phyloP scores from a whole-genome alignment of 208 protist genomes.

The Porcisia hertigi region DNA sequence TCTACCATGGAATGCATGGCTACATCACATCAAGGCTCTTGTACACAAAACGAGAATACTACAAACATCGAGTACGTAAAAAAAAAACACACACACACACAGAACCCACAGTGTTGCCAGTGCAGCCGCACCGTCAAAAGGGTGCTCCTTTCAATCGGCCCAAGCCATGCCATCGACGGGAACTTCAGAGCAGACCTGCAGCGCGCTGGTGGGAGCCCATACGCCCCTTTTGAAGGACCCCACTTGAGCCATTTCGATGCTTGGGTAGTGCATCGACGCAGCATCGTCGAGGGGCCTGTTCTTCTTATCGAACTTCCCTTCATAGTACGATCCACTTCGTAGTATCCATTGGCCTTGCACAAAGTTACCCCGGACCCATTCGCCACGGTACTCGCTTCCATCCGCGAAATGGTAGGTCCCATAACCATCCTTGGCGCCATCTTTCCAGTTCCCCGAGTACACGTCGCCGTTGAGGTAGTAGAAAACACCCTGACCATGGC shows the following conservation, averaged over 20 bases:
- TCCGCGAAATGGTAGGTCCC: constrained; percentile 88
- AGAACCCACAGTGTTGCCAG: background rate
- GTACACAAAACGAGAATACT: constrained; percentile 4
- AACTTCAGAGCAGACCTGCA: constrained; percentile 65
- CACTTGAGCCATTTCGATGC: constrained; percentile 65
- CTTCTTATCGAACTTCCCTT: constrained; percentile 89
- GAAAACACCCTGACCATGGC: constrained; percentile 88
- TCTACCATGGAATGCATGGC: background rate
- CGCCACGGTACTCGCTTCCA: constrained; percentile 84
- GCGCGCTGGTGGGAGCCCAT: constrained; percentile 71
- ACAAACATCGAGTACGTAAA: constrained; percentile 15
- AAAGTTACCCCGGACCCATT: constrained; percentile 79
- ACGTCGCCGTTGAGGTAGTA: constrained; percentile 93
- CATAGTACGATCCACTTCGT: constrained; percentile 84
- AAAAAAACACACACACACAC: background rate
- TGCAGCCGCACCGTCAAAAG: background rate
- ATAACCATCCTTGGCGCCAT: constrained; percentile 82
- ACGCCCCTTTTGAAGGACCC: constrained; percentile 75
- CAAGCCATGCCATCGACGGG: constrained; percentile 35
- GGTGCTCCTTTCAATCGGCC: constrained; percentile 13
- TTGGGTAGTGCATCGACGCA: constrained; percentile 79
- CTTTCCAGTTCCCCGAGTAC: constrained; percentile 87
- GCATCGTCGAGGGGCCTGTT: constrained; percentile 76
- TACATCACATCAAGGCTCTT: background rate
- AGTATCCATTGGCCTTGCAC: constrained; percentile 90